Conservation (phyloP, 768 basidiomycete genomes). For the Termitomyces sp. region DNA sequence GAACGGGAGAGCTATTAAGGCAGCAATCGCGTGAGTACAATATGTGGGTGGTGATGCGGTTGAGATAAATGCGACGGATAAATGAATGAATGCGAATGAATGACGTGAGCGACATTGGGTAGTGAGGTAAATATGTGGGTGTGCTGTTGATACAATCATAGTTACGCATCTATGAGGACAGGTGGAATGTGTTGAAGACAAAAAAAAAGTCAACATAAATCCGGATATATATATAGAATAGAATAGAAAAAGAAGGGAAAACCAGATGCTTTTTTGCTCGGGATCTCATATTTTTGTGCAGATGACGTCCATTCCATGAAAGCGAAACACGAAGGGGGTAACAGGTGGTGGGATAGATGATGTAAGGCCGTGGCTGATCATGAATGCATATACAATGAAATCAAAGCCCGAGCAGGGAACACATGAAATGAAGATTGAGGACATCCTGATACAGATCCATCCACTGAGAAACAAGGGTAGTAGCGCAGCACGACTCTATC, state of each 20-base stretch:
- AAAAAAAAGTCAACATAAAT: neutral
- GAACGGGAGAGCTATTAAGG: neutral
- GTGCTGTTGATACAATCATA: constrained; percentile 16
- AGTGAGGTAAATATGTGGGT: neutral
- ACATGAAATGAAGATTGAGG: neutral
- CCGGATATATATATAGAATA: constrained; percentile 2
- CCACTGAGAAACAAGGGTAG: neutral
- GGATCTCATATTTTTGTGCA: constrained; percentile 6
- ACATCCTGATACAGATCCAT: constrained; percentile 7
- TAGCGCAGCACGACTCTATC: neutral
- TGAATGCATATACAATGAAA: neutral
- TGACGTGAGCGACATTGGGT: constrained; percentile 1
- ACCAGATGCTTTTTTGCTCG: neutral
- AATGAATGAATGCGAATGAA: neutral
- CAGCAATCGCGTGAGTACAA: neutral
- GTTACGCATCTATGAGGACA: constrained; percentile 13
- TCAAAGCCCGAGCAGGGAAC: neutral
- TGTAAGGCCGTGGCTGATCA: constrained; percentile 4
- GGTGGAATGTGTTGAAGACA: neutral
- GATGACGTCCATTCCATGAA: constrained; percentile 7
- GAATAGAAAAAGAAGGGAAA: neutral
- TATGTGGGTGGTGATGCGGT: neutral
- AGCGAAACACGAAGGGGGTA: neutral
- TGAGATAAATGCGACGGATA: neutral
- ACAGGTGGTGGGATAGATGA: neutral